A percentile compares a stretch with the other conserved stretches of the same genome.
Evolutionary conservation across 2,329 filamentous ascomycete species (phyloP).

Genomic region (Thermochaetoides dissita): DNA sequence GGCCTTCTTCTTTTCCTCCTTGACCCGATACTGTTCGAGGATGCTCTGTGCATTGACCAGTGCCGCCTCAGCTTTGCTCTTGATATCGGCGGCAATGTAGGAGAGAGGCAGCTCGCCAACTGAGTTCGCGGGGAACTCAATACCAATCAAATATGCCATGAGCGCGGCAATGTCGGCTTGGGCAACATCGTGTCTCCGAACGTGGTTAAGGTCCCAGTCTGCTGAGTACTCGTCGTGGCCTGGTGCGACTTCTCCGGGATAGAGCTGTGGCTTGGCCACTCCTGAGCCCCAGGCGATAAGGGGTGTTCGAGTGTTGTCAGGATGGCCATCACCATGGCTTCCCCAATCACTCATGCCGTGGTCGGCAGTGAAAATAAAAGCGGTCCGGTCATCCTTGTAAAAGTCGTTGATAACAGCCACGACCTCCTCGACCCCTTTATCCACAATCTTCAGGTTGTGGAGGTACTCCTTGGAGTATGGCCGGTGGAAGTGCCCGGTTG

Average conservation of each 20-base stretch:
- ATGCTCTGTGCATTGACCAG: slow-evolving; percentile 76
- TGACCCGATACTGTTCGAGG: slow-evolving; percentile 90
- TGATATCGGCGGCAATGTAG: slow-evolving; percentile 57
- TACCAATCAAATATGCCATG: slow-evolving; percentile 82
- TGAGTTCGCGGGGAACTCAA: slow-evolving; percentile 89
- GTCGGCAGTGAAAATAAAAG: slow-evolving; percentile 93
- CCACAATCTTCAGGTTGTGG: slow-evolving; percentile 86
- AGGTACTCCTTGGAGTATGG: slow-evolving; percentile 95
- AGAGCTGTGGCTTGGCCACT: slow-evolving; percentile 57
- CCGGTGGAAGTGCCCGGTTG: slow-evolving; percentile 69
- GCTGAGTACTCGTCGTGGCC: slow-evolving; percentile 87
- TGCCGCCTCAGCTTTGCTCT: slow-evolving; percentile 71
- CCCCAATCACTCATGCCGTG: slow-evolving; percentile 99
- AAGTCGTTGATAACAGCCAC: slow-evolving; percentile 71
- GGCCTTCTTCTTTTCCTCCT: slow-evolving; percentile 69
- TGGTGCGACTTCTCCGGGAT: slow-evolving; percentile 42
- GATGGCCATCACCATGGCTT: slow-evolving; percentile 96
- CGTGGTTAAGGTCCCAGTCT: slow-evolving; percentile 70
- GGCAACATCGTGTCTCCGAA: slow-evolving; percentile 78
- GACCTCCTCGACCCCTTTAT: slow-evolving; percentile 76
- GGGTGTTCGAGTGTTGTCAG: slow-evolving; percentile 90
- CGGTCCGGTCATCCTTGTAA: slow-evolving; percentile 71
- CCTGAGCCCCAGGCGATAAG: slow-evolving; percentile 89
- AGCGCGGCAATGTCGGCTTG: slow-evolving; percentile 90
- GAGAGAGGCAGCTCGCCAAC: slow-evolving; percentile 82